phyloP scores from a whole-genome alignment of 2,329 filamentous ascomycete species.

The Aspergillus fumigatiaffinis region DNA sequence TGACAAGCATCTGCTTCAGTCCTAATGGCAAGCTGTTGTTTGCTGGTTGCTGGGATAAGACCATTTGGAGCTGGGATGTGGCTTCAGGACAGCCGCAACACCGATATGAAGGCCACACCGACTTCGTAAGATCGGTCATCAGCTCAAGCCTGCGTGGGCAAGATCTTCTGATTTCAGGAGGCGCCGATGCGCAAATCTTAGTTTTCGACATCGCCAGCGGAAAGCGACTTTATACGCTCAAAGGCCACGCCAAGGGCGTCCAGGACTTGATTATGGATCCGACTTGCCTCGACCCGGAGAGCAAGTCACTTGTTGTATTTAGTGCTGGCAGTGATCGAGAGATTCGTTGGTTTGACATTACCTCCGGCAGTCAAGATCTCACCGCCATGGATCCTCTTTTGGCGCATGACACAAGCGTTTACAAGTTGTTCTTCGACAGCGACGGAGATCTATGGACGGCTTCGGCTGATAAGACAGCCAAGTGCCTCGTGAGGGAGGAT shows the following conservation, averaged over 20 bases:
- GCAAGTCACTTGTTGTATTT: conserved; percentile 55
- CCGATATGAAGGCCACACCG: conserved; percentile 71
- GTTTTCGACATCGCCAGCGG: conserved; percentile 75
- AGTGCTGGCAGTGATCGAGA: conserved; percentile 77
- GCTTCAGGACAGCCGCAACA: conserved; percentile 52
- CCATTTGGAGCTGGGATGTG: conserved; percentile 79
- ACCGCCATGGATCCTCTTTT: conserved; percentile 62
- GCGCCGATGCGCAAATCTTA: conserved; percentile 74
- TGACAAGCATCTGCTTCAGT: conserved; percentile 71
- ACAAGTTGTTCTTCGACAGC: conserved; percentile 69
- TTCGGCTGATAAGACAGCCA: conserved; percentile 83
- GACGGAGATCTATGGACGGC: conserved; percentile 84
- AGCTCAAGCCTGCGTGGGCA: conserved; percentile 58
- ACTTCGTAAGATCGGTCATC: conserved; percentile 84
- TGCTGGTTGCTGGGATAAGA: conserved; percentile 92
- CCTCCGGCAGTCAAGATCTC: conserved; percentile 34
- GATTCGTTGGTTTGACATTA: conserved; percentile 62
- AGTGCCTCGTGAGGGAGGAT: conserved; percentile 67
- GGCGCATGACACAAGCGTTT: conserved; percentile 87
- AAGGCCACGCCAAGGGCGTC: conserved; percentile 73
- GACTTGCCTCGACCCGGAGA: conserved; percentile 44
- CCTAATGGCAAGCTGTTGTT: conserved; percentile 60
- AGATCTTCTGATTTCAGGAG: conserved; percentile 66
- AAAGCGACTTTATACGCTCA: conserved; percentile 67
- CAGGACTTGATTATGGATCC: conserved; percentile 77